Evolutionary conservation across 257 asterid genomes (phyloP).

Genomic region (Solanum pimpinellifolium): DNA sequence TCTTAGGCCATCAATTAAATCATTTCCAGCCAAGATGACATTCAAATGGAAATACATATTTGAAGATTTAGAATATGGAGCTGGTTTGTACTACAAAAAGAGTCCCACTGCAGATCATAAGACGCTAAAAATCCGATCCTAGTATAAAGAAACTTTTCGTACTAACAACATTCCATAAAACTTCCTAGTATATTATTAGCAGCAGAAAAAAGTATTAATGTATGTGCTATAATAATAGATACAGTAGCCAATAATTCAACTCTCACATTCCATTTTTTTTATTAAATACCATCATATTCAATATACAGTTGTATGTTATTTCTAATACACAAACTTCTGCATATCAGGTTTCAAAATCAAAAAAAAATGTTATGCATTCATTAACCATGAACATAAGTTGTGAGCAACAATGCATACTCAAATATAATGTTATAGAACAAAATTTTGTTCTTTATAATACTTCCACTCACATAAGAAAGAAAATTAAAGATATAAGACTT

Average conservation of each 20-base stretch:
- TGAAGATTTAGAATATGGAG: conserved; percentile 93
- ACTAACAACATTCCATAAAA: background rate
- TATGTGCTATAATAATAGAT: background rate
- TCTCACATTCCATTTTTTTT: background rate
- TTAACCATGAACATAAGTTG: too few relatives aligned
- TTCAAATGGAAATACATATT: conserved; percentile 55
- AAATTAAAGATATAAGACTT: background rate
- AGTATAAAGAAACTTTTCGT: background rate
- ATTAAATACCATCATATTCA: too few relatives aligned
- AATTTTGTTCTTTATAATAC: background rate
- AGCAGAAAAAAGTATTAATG: background rate
- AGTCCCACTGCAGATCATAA: background rate
- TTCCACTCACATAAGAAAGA: background rate
- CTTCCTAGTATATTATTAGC: background rate
- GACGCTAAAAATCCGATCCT: background rate
- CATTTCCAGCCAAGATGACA: too few relatives aligned
- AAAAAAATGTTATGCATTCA: too few relatives aligned
- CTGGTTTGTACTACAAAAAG: conserved; percentile 71
- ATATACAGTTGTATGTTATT: too few relatives aligned
- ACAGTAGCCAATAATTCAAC: background rate
- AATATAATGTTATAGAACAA: too few relatives aligned
- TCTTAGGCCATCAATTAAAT: conserved; percentile 29
- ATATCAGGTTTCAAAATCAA: too few relatives aligned
- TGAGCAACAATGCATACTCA: too few relatives aligned
- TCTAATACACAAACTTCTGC: too few relatives aligned